Evolutionary conservation across 2,329 filamentous ascomycete species (phyloP).

Genomic region (Dactylonectria macrodidyma): DNA sequence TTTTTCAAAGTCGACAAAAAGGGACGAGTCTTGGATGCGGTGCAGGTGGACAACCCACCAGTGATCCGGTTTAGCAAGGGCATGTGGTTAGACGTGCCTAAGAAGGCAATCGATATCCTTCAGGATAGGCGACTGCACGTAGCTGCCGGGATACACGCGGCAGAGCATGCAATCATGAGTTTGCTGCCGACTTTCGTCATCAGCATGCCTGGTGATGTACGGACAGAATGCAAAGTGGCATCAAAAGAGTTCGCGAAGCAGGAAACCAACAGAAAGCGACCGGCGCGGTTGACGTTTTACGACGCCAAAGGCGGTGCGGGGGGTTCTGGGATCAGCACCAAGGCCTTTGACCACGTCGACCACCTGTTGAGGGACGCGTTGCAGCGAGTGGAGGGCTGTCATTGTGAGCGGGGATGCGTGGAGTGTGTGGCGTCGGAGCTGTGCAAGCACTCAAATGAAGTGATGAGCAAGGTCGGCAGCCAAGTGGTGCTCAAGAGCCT

Average conservation of each 20-base stretch:
- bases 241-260: conserved; percentile 87
- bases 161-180: conserved; percentile 90
- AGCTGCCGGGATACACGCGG: conserved; percentile 92
- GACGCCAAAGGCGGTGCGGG: conserved; percentile 90
- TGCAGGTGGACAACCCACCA: conserved; percentile 93
- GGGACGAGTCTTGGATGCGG: conserved; percentile 88
- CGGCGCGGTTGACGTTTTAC: conserved; percentile 92
- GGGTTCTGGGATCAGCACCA: conserved; percentile 89
- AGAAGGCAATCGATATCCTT: conserved; percentile 83
- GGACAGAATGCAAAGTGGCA: conserved; percentile 93
- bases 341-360: conserved; percentile 95
- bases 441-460: conserved; percentile 89
- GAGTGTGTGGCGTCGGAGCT: conserved; percentile 91
- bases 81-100: conserved; percentile 96
- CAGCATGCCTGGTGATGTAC: conserved; percentile 89
- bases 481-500: conserved; percentile 85
- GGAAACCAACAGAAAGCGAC: conserved; percentile 82
- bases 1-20: conserved; percentile 97
- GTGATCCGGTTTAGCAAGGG: conserved; percentile 89
- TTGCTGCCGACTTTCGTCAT: conserved; percentile 94
- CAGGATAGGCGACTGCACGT: conserved; percentile 81
- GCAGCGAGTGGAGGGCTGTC: conserved; percentile 81
- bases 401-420: conserved; percentile 84
- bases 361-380: conserved; percentile 82
- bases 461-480: conserved; percentile 93